These are phyloP conservation scores for Isoetes engelmannii DNA, from an alignment of 83 land plant genomes.

Conservation along the genomic window DNA sequence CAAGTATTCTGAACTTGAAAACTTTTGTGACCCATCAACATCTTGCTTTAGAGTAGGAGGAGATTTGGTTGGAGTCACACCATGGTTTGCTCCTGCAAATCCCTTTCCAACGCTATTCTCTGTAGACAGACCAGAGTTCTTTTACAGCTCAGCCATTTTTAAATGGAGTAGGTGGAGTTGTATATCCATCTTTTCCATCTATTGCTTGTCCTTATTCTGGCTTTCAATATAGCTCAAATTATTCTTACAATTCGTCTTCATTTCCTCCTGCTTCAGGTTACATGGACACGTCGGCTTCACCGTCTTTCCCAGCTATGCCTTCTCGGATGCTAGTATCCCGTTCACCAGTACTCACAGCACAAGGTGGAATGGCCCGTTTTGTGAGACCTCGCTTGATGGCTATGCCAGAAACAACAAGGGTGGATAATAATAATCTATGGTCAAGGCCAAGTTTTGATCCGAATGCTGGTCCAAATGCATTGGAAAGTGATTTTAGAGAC, in stretches of 20 bases:
- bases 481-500: not conserved
- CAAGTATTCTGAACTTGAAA: not conserved
- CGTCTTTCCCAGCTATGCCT: conserved; percentile 1
- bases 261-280: conserved; percentile 1
- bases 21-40: not conserved
- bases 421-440: not conserved
- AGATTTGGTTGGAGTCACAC: not conserved
- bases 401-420: not conserved
- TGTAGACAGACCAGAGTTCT: conserved; percentile 2
- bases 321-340: conserved; percentile 6
- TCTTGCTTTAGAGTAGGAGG: not conserved
- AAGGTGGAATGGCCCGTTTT: not conserved
- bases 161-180: conserved; percentile 1
- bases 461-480: conserved; percentile 16
- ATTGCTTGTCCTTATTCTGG: conserved; percentile 11
- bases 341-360: not conserved
- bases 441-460: conserved; percentile 12
- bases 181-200: conserved; percentile 5
- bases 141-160: conserved; percentile 3
- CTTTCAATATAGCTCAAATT: conserved; percentile 13
- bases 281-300: not conserved
- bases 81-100: conserved; percentile 16
- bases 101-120: conserved; percentile 7
- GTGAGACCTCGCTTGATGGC: conserved; percentile 10
- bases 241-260: conserved; percentile 9